phyloP scores from a whole-genome alignment of 2,329 filamentous ascomycete species.

The Colletotrichum cordylinicola region DNA sequence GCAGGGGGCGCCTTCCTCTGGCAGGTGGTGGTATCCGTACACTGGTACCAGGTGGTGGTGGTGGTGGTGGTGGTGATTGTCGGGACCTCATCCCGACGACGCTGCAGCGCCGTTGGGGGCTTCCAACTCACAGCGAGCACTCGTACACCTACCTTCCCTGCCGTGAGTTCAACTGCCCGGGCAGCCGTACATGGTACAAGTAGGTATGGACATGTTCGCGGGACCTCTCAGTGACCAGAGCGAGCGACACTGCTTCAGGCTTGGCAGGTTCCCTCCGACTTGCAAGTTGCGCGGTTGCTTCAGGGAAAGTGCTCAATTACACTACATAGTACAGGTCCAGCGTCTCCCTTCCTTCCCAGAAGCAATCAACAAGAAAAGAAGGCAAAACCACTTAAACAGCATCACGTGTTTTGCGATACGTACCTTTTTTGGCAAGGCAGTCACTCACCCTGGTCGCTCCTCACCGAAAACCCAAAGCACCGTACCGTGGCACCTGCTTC shows the following conservation, averaged over 20 bases:
- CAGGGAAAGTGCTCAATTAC: background rate
- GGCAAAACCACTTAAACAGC: background rate
- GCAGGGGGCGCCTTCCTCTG: background rate
- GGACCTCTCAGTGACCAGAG: background rate
- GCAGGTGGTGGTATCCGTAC: background rate
- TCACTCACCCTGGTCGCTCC: background rate
- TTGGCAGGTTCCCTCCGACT: constrained; percentile 14
- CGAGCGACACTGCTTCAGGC: background rate
- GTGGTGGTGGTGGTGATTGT: background rate
- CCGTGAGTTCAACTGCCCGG: background rate
- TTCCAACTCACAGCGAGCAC: background rate
- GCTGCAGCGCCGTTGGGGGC: background rate
- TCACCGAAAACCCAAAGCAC: background rate
- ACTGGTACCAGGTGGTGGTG: background rate
- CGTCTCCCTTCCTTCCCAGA: background rate
- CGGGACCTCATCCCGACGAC: background rate
- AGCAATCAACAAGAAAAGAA: background rate
- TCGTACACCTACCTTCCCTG: background rate
- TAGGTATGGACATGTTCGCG: background rate
- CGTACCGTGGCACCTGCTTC: background rate
- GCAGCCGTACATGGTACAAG: background rate
- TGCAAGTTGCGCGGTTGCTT: background rate
- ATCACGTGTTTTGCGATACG: background rate
- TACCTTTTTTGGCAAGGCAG: background rate
- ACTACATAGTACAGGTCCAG: background rate